Conservation (phyloP, 176 grass and related monocot genomes). For the Tillandsia leiboldiana region DNA sequence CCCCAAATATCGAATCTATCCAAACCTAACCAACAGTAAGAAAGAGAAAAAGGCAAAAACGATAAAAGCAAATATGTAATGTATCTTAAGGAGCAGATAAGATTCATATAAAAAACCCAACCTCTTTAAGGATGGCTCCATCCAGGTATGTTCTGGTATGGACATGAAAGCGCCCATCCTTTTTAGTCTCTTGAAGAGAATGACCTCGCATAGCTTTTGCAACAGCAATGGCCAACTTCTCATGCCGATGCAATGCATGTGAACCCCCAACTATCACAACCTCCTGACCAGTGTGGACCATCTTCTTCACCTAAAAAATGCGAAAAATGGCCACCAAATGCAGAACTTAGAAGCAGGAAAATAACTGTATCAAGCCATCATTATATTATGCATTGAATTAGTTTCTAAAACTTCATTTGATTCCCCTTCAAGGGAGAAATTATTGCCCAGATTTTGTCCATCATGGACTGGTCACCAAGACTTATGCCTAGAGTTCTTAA, state of each 20-base stretch:
- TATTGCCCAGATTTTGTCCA: too few species aligned
- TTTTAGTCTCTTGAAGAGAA: slow-evolving; percentile 95
- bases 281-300: slow-evolving; percentile 81
- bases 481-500: too few species aligned
- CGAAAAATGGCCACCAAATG: not conserved
- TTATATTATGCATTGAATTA: not conserved
- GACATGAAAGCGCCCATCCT: slow-evolving; percentile 83
- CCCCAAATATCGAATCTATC: not conserved
- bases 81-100: not conserved
- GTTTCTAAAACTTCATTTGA: not conserved
- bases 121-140: slow-evolving; percentile 92
- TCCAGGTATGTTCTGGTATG: slow-evolving; percentile 90
- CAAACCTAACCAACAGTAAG: not conserved
- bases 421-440: not conserved
- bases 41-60: not conserved
- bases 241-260: slow-evolving; percentile 82
- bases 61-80: not conserved
- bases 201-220: slow-evolving; percentile 93
- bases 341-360: not conserved
- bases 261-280: slow-evolving; percentile 90
- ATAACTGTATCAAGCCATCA: not conserved
- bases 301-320: slow-evolving; percentile 77
- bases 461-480: too few species aligned
- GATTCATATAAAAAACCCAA: not conserved
- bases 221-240: slow-evolving; percentile 91